phyloP scores from a whole-genome alignment of 2,329 filamentous ascomycete genomes.

The Dactylellina cionopaga region DNA sequence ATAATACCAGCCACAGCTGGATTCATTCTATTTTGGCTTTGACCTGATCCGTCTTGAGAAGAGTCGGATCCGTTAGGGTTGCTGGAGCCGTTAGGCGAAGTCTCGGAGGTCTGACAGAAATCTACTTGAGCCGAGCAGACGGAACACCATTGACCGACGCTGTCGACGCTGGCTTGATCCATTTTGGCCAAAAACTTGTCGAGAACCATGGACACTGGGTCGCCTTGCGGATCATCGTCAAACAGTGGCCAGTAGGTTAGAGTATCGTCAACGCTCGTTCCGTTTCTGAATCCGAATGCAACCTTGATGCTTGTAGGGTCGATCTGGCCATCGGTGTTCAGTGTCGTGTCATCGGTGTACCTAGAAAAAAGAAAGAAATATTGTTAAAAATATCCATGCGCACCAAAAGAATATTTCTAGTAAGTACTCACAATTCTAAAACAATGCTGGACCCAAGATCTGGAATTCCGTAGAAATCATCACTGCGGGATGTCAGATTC shows the following conservation, averaged over 20 bases:
- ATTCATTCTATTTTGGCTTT: not conserved
- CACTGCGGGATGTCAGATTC: conserved; percentile 37
- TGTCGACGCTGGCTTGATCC: conserved; percentile 3
- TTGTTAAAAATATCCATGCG: no score
- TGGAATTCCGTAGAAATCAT: conserved; percentile 40
- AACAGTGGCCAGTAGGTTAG: conserved; percentile 50
- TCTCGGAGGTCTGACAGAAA: conserved; percentile 12
- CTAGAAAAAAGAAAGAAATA: no score
- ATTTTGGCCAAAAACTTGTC: conserved; percentile 29
- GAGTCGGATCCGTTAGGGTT: not conserved
- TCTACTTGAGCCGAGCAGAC: conserved; percentile 6
- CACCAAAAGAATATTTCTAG: no score
- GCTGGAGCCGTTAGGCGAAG: not conserved
- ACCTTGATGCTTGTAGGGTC: conserved; percentile 18
- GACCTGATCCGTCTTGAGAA: not conserved
- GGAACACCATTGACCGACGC: conserved; percentile 27
- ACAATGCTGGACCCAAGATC: conserved; percentile 50
- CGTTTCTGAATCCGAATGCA: conserved; percentile 45
- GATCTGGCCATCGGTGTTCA: conserved; percentile 6
- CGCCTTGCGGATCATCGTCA: conserved; percentile 24
- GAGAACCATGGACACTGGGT: conserved; percentile 16
- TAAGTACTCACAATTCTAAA: no score
- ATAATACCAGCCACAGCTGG: conserved; percentile 46
- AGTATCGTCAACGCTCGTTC: conserved; percentile 39
- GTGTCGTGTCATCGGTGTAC: conserved; percentile 37